These are phyloP conservation scores for Sesbania bispinosa DNA, from an alignment of 306 rosid species.

Conservation along the genomic window DNA sequence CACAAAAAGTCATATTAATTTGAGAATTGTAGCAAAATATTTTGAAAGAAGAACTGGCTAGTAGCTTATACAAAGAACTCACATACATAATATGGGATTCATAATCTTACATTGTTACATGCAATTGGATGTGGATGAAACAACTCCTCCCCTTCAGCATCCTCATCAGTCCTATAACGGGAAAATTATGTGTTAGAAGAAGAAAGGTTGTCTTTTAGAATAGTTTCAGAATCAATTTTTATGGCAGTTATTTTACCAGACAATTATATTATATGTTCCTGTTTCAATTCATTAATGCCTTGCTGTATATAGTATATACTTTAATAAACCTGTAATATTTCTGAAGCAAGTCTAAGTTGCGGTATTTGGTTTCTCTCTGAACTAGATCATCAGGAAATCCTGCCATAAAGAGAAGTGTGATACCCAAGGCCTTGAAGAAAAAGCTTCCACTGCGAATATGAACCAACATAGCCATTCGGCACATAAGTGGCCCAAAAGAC, in stretches of 20 bases:
- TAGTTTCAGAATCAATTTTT: neutral
- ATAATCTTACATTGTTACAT: constrained; percentile 43
- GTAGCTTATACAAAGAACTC: neutral
- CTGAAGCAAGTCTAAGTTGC: constrained; percentile 75
- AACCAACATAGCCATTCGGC: constrained; percentile 55
- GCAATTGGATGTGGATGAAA: constrained; percentile 42
- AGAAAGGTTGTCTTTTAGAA: neutral
- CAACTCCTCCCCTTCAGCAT: constrained; percentile 65
- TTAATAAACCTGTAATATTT: constrained; percentile 75
- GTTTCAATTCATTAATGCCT: constrained; percentile 14
- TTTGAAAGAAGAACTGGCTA: neutral
- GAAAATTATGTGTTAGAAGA: constrained; percentile 9
- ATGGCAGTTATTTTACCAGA: neutral
- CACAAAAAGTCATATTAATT: too few relatives aligned
- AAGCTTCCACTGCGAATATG: constrained; percentile 82
- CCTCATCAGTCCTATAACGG: constrained; percentile 67
- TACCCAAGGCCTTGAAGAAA: constrained; percentile 90
- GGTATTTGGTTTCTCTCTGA: constrained; percentile 82
- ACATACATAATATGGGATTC: constrained; percentile 15
- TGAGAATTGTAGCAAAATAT: neutral
- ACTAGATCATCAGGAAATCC: constrained; percentile 82
- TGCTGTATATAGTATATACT: neutral
- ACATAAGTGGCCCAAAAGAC: constrained; percentile 53
- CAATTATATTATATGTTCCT: neutral
- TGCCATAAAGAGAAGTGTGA: constrained; percentile 86